Evolutionary conservation across 2,329 filamentous ascomycete genomes (phyloP).

Genomic region (Epicoccum nigrum): DNA sequence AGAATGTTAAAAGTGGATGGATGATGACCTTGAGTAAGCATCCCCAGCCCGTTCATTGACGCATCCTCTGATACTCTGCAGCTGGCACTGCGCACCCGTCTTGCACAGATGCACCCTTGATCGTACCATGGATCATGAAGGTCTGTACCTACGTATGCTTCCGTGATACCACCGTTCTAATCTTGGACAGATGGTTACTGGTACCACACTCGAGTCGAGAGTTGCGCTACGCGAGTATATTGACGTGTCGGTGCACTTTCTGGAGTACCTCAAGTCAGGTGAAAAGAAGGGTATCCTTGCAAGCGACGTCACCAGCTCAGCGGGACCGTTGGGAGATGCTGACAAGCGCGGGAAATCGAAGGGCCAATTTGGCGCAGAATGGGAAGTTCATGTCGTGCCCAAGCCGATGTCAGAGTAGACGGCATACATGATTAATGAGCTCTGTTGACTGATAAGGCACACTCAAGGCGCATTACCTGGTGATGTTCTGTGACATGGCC

Average conservation of each 20-base stretch:
- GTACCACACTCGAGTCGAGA: conserved; percentile 62
- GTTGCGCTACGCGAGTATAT: conserved; percentile 67
- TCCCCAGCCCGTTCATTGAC: neutral
- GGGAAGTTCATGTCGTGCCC: conserved; percentile 54
- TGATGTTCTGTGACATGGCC: conserved; percentile 5
- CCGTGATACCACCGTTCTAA: neutral
- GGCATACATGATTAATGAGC: neutral
- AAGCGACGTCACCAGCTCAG: conserved; percentile 54
- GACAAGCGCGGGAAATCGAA: conserved; percentile 33
- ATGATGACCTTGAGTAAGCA: conserved; percentile 51
- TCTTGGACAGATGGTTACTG: conserved; percentile 58
- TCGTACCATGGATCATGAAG: conserved; percentile 66
- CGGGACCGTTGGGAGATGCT: conserved; percentile 40
- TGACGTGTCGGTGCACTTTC: conserved; percentile 62
- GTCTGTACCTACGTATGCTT: neutral
- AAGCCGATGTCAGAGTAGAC: conserved; percentile 8
- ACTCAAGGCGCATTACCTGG: conserved; percentile 6
- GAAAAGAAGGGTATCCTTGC: conserved; percentile 57
- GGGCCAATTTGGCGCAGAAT: conserved; percentile 43
- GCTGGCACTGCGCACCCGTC: conserved; percentile 61
- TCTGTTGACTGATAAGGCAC: conserved; percentile 3
- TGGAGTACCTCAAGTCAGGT: conserved; percentile 54
- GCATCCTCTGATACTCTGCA: conserved; percentile 12
- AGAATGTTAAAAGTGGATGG: conserved; percentile 55
- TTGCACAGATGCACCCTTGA: conserved; percentile 69